A percentile compares a stretch with the other conserved stretches of the same genome.
These are phyloP conservation scores for Daldinia grandis DNA, from an alignment of 495 filamentous ascomycete species.

Conservation along the genomic window DNA sequence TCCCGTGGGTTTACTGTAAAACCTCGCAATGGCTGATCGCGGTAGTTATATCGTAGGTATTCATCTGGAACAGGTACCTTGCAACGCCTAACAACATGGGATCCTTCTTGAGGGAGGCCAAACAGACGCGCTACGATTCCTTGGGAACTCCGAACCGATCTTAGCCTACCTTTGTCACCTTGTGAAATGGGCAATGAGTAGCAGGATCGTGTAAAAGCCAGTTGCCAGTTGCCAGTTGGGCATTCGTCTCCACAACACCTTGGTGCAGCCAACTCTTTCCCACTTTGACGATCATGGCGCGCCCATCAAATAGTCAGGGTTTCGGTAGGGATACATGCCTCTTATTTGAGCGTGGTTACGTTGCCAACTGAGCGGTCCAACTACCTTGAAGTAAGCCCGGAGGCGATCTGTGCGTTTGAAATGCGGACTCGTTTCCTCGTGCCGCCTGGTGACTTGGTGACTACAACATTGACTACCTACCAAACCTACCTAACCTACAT, in stretches of 20 bases:
- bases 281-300: slow-evolving; percentile 26
- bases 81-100: slow-evolving; percentile 3
- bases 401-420: slow-evolving; percentile 38
- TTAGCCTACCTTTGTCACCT: slow-evolving; percentile 11
- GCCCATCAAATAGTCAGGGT: slow-evolving; percentile 27
- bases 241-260: slow-evolving; percentile 23
- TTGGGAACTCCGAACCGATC: slow-evolving; percentile 15
- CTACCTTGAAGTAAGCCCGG: slow-evolving; percentile 30
- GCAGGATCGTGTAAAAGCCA: slow-evolving; percentile 13
- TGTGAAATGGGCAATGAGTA: slow-evolving; percentile 24
- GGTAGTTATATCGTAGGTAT: slow-evolving; percentile 19
- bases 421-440: slow-evolving; percentile 16
- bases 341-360: slow-evolving; percentile 38
- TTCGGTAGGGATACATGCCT: slow-evolving; percentile 21
- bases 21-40: slow-evolving; percentile 21
- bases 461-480: slow-evolving; percentile 1
- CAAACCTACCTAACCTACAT: too few relatives aligned
- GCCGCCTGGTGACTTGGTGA: slow-evolving; percentile 2
- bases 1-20: slow-evolving; percentile 13
- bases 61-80: slow-evolving; percentile 10
- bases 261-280: slow-evolving; percentile 25
- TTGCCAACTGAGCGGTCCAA: slow-evolving; percentile 37
- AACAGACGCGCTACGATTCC: slow-evolving; percentile 20
- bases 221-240: slow-evolving; percentile 15
- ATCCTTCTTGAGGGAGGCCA: slow-evolving; percentile 11